phyloP scores from a whole-genome alignment of 2,329 filamentous ascomycete species.

The Fusarium citri region DNA sequence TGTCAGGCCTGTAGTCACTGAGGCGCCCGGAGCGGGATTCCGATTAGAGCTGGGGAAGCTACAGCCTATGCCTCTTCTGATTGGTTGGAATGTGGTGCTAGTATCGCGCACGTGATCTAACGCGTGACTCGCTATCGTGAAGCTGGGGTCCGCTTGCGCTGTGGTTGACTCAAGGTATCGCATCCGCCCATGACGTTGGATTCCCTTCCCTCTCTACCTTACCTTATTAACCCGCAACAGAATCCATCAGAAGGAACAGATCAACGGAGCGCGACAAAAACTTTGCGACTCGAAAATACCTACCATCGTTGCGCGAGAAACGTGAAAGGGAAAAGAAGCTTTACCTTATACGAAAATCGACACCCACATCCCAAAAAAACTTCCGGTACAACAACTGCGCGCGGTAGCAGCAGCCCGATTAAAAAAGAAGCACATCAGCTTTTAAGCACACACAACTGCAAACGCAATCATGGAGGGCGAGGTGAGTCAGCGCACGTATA shows the following conservation, averaged over 20 bases:
- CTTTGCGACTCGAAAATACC: not conserved
- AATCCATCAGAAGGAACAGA: constrained; percentile 20
- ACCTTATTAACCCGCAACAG: constrained; percentile 36
- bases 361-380: constrained; percentile 30
- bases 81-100: constrained; percentile 9
- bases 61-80: constrained; percentile 16
- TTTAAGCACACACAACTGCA: constrained; percentile 7
- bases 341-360: constrained; percentile 19
- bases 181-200: constrained; percentile 39
- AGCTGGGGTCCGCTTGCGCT: constrained; percentile 20
- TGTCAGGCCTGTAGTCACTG: constrained; percentile 31
- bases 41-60: constrained; percentile 34
- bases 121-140: constrained; percentile 28
- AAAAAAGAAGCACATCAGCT: constrained; percentile 20
- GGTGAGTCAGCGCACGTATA: constrained; percentile 34
- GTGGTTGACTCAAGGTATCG: constrained; percentile 33
- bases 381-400: constrained; percentile 23
- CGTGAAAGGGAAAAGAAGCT: not conserved
- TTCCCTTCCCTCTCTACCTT: constrained; percentile 33
- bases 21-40: constrained; percentile 36
- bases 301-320: constrained; percentile 12
- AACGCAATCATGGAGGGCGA: constrained; percentile 42
- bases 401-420: constrained; percentile 11
- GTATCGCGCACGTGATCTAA: constrained; percentile 5
- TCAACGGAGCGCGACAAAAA: constrained; percentile 10